A percentile compares a stretch with the other conserved stretches of the same genome.
Conservation (phyloP, 208 protist genomes). For the Novymonas esmeraldas region DNA sequence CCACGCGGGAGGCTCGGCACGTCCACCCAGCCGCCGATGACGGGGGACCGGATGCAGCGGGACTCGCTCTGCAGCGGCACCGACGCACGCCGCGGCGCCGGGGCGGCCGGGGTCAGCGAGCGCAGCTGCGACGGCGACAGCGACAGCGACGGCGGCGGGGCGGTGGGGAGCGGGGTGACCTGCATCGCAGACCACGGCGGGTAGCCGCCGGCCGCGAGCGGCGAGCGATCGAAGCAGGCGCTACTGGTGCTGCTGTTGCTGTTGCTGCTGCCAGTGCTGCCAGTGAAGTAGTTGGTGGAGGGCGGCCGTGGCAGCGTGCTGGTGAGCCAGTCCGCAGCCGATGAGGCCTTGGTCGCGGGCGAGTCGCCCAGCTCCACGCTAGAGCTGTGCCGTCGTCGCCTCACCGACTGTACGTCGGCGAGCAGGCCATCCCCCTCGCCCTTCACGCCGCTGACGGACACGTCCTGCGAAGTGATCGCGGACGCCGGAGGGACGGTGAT, state of each 20-base stretch:
- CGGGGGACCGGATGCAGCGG: not conserved
- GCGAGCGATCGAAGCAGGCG: not conserved
- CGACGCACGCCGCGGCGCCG: not conserved
- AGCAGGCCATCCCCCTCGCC: too few species aligned
- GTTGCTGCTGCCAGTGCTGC: not conserved
- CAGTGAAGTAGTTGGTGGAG: not conserved
- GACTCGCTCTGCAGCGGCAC: too few species aligned
- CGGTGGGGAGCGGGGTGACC: not conserved
- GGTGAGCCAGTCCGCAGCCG: not conserved
- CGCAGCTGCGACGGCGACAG: not conserved
- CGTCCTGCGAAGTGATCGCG: too few species aligned
- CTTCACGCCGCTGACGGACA: not conserved
- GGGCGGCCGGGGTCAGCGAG: not conserved
- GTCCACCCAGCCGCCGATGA: slow-evolving; percentile 5
- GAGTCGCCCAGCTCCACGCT: not conserved
- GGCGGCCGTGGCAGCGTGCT: not conserved
- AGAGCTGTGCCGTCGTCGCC: not conserved
- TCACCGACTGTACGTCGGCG: too few species aligned
- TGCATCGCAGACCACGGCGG: too few species aligned
- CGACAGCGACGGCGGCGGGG: not conserved
- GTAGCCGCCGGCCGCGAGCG: not conserved
- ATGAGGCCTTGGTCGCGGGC: not conserved
- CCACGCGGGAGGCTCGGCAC: slow-evolving; percentile 12
- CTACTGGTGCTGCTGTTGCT: not conserved
- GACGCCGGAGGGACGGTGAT: not conserved